Percentiles rank a stretch among this genome's conserved stretches.
phyloP scores from a whole-genome alignment of 176 grass and related monocot species.

The Hyparrhenia diplandra region DNA sequence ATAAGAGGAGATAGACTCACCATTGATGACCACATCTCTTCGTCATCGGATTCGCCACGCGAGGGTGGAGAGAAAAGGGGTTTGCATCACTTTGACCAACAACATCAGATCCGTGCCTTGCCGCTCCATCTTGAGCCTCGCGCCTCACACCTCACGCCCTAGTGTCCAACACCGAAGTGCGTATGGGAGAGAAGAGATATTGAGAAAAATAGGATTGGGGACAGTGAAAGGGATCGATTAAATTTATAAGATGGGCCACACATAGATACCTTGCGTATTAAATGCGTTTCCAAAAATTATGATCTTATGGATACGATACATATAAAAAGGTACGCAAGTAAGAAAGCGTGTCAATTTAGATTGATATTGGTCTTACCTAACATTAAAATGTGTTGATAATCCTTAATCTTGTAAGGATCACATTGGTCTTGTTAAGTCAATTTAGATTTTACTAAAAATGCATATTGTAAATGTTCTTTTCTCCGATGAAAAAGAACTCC shows the following conservation, averaged over 20 bases:
- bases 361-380: too few relatives aligned
- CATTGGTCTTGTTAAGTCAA: too few relatives aligned
- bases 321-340: background rate
- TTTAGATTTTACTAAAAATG: too few relatives aligned
- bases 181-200: background rate
- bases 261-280: background rate
- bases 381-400: too few relatives aligned
- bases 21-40: background rate
- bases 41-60: background rate
- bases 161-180: background rate
- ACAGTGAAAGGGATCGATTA: background rate
- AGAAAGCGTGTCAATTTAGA: background rate
- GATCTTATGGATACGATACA: background rate
- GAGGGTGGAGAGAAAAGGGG: background rate
- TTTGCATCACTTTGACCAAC: background rate
- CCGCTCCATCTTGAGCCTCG: background rate
- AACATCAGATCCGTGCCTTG: background rate
- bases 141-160: background rate
- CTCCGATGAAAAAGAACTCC: too few relatives aligned
- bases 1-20: background rate
- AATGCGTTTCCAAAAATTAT: background rate
- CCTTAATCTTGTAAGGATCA: too few relatives aligned
- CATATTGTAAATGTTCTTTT: too few relatives aligned
- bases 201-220: too few relatives aligned
- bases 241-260: background rate